Percentiles rank a stretch among this genome's conserved stretches.
Conservation (phyloP, 2,329 filamentous ascomycete species). For the Venturia aucupariae region DNA sequence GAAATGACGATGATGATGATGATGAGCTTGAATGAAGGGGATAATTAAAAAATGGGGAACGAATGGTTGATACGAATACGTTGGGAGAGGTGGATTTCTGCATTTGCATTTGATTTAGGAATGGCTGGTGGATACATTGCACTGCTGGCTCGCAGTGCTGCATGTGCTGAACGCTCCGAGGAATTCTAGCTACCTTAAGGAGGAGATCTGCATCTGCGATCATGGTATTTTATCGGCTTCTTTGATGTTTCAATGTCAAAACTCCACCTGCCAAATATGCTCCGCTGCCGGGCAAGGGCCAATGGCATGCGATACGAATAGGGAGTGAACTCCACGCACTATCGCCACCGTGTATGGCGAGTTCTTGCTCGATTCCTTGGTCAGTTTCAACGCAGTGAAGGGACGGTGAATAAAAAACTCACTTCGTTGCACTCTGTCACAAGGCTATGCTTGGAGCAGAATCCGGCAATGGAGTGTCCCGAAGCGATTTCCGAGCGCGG, state of each 20-base stretch:
- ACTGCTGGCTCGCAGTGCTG: neutral
- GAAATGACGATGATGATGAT: neutral
- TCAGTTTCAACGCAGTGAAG: neutral
- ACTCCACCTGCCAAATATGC: too few species aligned
- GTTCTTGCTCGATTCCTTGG: neutral
- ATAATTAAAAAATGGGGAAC: neutral
- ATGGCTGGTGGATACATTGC: neutral
- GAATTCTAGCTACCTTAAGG: neutral
- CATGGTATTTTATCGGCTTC: neutral
- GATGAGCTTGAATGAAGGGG: constrained; percentile 5
- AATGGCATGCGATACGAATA: too few species aligned
- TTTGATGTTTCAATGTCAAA: too few species aligned
- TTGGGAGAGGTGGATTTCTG: neutral
- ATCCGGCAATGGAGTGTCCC: neutral
- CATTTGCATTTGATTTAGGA: neutral
- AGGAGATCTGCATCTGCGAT: neutral
- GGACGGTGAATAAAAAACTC: neutral
- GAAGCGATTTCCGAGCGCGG: neutral
- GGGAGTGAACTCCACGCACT: too few species aligned
- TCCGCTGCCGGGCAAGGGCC: too few species aligned
- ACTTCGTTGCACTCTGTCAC: neutral
- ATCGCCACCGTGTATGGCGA: neutral
- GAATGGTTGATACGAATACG: neutral
- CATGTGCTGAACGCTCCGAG: neutral
- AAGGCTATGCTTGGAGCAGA: neutral